Evolutionary conservation across 1,284 basidiomycete species (phyloP), one percentile per base, ranked within the genome.

Genomic region (Omphalotus olearius): DNA sequence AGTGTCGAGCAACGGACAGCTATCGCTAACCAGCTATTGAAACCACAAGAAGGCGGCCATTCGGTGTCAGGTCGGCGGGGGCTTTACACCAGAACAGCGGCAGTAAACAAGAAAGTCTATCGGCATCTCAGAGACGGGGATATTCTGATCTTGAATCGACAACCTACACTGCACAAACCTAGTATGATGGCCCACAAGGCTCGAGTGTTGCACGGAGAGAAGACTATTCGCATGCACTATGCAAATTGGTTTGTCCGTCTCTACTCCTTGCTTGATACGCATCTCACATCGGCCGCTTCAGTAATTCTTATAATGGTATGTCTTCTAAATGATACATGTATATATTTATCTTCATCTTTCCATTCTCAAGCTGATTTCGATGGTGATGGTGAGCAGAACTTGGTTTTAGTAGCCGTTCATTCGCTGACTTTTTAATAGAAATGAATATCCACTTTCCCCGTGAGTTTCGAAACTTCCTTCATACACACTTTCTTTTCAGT

Each of bases 371-470:
- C 97, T 66, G 97, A 99, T 72, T 99, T 99, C 66, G 97, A 99
- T 66, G 97, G 97, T 62, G 97, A 99, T 73, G 92, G 89, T 88
- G 58, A 61, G 78, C 65, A 6, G 40, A 38, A 49, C 39, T 54
- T 23, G 35, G 45, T 46, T 20, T 47, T 53, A 38, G 11, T 37
- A 17, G 46, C 47, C 28, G 52, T 39, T 45, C 38, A 54, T 44
- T 25, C 39, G 63, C 45, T 23, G 56, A 30, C 33, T 52, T 37
- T 41, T 41, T 28, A 37, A 39, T 57, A 91, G 93, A 99, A 70
- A 99, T 99, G 96, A 99, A 99, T 73, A 95, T 99, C 57, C 96
- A 99, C 73, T 99, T 99, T 65, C 94, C 96, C 61, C 96, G 93
- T 88, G 73, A 75, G 85, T 75, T 9, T 33, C 30, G 30, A 33